phyloP scores from a whole-genome alignment of 192 early-diverging fungal species.

The Diversispora epigaea region DNA sequence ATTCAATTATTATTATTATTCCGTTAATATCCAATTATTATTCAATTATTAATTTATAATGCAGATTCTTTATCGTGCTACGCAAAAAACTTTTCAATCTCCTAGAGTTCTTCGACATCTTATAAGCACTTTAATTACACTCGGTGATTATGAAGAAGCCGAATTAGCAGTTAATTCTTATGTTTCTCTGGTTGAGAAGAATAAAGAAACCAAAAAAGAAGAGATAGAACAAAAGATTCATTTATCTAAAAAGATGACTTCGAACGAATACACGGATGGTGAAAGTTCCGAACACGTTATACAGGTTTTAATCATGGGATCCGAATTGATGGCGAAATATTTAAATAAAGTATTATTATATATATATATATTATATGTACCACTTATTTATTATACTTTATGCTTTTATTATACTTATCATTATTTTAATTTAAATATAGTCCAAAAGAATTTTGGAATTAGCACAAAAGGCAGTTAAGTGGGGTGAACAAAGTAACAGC shows the following conservation, averaged over 20 bases:
- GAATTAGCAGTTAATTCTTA: conserved; percentile 67
- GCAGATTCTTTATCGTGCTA: conserved; percentile 61
- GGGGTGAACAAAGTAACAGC: background rate
- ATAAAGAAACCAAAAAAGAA: conserved; percentile 13
- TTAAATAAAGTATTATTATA: conserved; percentile 14
- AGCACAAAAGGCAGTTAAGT: conserved; percentile 22
- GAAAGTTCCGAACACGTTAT: conserved; percentile 10
- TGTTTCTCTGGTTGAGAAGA: conserved; percentile 48
- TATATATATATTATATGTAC: background rate
- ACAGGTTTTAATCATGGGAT: background rate
- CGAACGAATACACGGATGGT: background rate
- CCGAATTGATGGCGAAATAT: conserved; percentile 26
- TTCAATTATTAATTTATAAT: background rate
- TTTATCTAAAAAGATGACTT: background rate
- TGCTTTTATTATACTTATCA: background rate
- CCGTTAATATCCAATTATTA: too few species aligned
- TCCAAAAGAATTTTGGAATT: background rate
- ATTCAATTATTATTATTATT: background rate
- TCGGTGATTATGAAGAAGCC: conserved; percentile 77
- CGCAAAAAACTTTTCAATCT: conserved; percentile 70
- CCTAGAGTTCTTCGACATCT: conserved; percentile 65
- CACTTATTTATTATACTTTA: background rate
- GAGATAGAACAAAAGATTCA: conserved; percentile 19
- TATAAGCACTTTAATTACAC: conserved; percentile 52
- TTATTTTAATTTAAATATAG: conserved; percentile 11